Evolutionary conservation across 2,329 filamentous ascomycete species (phyloP), one percentile per base, ranked within the genome.

Genomic region (Didymosphaeria variabile): DNA sequence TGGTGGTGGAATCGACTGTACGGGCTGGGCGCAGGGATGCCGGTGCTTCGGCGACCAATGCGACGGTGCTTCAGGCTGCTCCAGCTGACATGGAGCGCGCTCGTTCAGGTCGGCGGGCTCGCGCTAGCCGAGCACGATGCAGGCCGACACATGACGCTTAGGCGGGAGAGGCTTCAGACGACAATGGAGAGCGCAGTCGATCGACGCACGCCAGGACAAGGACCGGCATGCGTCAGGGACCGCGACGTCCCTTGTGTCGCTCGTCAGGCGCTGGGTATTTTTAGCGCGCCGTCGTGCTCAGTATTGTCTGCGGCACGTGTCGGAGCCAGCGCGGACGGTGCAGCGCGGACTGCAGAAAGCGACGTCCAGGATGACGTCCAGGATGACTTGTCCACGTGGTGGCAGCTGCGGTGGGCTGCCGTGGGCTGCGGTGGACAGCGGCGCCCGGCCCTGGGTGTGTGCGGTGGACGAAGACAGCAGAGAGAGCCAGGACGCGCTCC

Each of bases 381-480:
- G n/a, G n/a, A n/a, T n/a, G n/a, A n/a, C n/a, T n/a, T 75, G 63
- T 64, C 75, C 74, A 77, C 75, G 75, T 77, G 74, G 75, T 55
- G 51, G 51, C 36, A 62, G 59, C 49, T 58, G 67, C 67, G 55
- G 13, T 57, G 67, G 69, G 71, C 72, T 65, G 64, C 64, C 66
- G 70, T 67, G 68, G 69, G 65, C 63, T 58, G 21, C 52, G 51
- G 59, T 61, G 73, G 71, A 73, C 71, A 74, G 73, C 65, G 67
- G 65, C 64, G 60, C 47, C 64, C 64, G 44, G 55, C 57, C 59
- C 61, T 63, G 71, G 65, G 49, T 21, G 49, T 40, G 49, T 36
- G 31, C 47, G n/a, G 47, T 50, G 47, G 15, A 36, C 34, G 31
- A 5, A 34, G 31, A 5, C 31, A 6, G 5, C 31, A 5, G 31